Evolutionary conservation across 148 eudicot species (phyloP), one percentile per base, ranked within the genome.

Genomic region (Spergularia bocconei): DNA sequence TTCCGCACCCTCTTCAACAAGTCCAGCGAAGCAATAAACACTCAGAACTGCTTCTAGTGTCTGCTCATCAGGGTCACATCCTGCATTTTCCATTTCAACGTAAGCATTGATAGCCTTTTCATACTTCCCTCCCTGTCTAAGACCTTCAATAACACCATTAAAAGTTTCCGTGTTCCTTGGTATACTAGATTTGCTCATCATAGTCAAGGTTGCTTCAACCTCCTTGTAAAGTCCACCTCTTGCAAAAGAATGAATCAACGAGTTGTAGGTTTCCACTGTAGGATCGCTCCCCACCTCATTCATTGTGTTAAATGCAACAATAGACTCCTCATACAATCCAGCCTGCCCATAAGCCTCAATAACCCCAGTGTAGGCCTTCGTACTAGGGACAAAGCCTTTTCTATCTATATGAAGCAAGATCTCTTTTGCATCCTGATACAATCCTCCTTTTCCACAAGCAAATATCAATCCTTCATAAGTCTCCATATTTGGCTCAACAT

Each of bases 331-430:
- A 77, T 94, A 94, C 55, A 94, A 76, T 13, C 91, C 86, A 54
- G 97, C 98, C 77, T 88, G 97, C 21, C 98, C 98, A 79, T 88
- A 94, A 54, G 98, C 93, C 79, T 94, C 98, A 82, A 94, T 90
- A 74, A 90, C 89, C 74, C 93, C 95, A 5, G 91, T 88, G 75
- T 88, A 94, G 61, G 84, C 91, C 84, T 90, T 94, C 21, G 97
- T 68, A 86, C 89, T 94, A 7, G 98, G 98, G 29, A 94, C 88
- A 79, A 90, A 63, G 68, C 91, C 84, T 73, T 89, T 88, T 64
- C 83, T 87, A 63, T 76, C 82, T 91, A 94, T 87, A 81, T 91
- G 91, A 81, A 72, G 87, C 54, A 94, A 76, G 77, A 94, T 88
- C 71, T 77, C 82, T 82, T 79, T 88, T 21, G 91, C 93, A 74